phyloP scores from a whole-genome alignment of 495 filamentous ascomycete genomes.

The Amniculicola lignicola region DNA sequence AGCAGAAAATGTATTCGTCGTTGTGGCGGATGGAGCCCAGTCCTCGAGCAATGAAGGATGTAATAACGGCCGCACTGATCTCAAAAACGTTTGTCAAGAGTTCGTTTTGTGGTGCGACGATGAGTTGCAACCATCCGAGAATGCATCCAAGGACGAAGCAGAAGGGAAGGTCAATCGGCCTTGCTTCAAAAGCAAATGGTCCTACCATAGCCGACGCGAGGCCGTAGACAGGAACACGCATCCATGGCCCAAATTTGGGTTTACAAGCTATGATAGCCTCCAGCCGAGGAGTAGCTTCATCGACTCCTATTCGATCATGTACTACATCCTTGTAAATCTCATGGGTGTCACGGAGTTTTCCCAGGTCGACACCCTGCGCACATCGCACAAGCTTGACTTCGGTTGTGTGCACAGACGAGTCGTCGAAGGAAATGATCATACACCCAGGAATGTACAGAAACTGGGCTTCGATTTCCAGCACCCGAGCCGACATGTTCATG shows the following conservation, averaged over 20 bases:
- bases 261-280: conserved; percentile 61
- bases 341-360: conserved; percentile 78
- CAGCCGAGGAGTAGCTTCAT: conserved; percentile 72
- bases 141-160: conserved; percentile 81
- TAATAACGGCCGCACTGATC: conserved; percentile 79
- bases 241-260: conserved; percentile 64
- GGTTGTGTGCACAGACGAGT: conserved; percentile 82
- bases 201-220: conserved; percentile 74
- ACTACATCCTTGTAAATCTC: conserved; percentile 91
- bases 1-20: conserved; percentile 74
- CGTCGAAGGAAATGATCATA: conserved; percentile 96
- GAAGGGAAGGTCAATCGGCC: conserved; percentile 83
- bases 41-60: conserved; percentile 82
- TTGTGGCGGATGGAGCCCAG: conserved; percentile 71
- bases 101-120: conserved; percentile 73
- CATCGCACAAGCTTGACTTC: conserved; percentile 85
- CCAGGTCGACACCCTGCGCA: conserved; percentile 75
- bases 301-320: conserved; percentile 80
- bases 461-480: conserved; percentile 85
- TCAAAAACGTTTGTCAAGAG: conserved; percentile 89
- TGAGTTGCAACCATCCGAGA: conserved; percentile 77
- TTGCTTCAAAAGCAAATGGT: conserved; percentile 86
- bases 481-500: conserved; percentile 84
- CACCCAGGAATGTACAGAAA: conserved; percentile 91
- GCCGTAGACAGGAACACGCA: conserved; percentile 80